Percentiles rank a stretch among this genome's conserved stretches.
Evolutionary conservation across 2,329 filamentous ascomycete species (phyloP).

Genomic region (Phialemonium atrogriseum): DNA sequence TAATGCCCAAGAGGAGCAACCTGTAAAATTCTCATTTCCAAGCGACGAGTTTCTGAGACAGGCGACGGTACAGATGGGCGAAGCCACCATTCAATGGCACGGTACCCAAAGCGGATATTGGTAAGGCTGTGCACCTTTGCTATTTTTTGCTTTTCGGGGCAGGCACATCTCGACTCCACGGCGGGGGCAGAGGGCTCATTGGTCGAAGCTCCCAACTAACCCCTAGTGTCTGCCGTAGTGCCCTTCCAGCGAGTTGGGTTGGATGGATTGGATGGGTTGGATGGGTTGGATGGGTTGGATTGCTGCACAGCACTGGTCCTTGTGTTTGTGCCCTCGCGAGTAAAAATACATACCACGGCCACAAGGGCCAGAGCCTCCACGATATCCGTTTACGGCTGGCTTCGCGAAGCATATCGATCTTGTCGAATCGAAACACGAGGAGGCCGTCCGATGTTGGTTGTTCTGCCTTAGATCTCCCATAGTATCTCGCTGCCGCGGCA

Average conservation of each 20-base stretch:
- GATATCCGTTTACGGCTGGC: background rate
- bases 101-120: constrained; percentile 1
- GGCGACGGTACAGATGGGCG: constrained; percentile 1
- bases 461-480: background rate
- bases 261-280: background rate
- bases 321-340: too few relatives aligned
- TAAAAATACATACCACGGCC: constrained; percentile 1
- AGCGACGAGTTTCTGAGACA: background rate
- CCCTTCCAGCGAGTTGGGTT: constrained; percentile 1
- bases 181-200: background rate
- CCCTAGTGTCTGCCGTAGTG: background rate
- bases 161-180: constrained; percentile 1
- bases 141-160: constrained; percentile 1
- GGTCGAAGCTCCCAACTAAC: background rate
- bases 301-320: background rate
- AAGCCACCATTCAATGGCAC: constrained; percentile 2
- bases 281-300: background rate
- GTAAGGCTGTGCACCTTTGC: constrained; percentile 4
- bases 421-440: too few relatives aligned
- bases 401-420: background rate
- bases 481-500: background rate
- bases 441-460: too few relatives aligned
- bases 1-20: too few relatives aligned
- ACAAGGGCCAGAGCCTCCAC: constrained; percentile 3
- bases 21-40: background rate